These are phyloP conservation scores for Neofusicoccum ribis DNA, from an alignment of 2,329 filamentous ascomycete species.

Conservation along the genomic window DNA sequence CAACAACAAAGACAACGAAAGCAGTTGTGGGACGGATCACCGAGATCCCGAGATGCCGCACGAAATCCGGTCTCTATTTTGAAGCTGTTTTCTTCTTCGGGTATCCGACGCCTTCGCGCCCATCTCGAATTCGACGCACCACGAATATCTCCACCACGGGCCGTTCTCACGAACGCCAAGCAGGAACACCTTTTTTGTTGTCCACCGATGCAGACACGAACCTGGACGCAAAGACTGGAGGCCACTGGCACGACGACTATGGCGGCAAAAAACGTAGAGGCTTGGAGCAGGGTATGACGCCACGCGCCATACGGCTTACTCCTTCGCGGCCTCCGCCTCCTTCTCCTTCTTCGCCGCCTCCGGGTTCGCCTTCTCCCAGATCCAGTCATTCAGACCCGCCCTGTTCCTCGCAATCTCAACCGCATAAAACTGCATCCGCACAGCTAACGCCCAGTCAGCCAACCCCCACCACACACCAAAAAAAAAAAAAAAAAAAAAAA, in stretches of 20 bases:
- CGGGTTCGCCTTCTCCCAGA: slow-evolving; percentile 79
- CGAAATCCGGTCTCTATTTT: background rate
- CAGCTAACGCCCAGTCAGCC: slow-evolving; percentile 43
- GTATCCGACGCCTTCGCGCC: background rate
- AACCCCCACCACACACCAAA: background rate
- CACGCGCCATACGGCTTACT: background rate
- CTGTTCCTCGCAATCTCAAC: slow-evolving; percentile 78
- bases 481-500: too few relatives aligned
- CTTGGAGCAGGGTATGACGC: background rate
- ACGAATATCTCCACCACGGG: background rate
- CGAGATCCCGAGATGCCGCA: background rate
- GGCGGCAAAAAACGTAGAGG: background rate
- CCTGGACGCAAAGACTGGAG: background rate
- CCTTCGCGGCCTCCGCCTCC: slow-evolving; percentile 7
- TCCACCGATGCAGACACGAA: background rate
- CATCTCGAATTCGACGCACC: background rate
- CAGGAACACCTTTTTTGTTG: background rate
- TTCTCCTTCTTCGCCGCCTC: slow-evolving; percentile 46
- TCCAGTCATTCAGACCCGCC: slow-evolving; percentile 91
- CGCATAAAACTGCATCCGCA: slow-evolving; percentile 82
- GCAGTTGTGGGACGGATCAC: background rate
- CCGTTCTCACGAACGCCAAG: background rate
- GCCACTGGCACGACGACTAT: background rate
- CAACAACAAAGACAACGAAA: slow-evolving; percentile 13
- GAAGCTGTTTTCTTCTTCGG: background rate